A percentile compares a stretch with the other conserved stretches of the same genome.
phyloP scores from a whole-genome alignment of 257 asterid species.

The Capsicum baccatum region DNA sequence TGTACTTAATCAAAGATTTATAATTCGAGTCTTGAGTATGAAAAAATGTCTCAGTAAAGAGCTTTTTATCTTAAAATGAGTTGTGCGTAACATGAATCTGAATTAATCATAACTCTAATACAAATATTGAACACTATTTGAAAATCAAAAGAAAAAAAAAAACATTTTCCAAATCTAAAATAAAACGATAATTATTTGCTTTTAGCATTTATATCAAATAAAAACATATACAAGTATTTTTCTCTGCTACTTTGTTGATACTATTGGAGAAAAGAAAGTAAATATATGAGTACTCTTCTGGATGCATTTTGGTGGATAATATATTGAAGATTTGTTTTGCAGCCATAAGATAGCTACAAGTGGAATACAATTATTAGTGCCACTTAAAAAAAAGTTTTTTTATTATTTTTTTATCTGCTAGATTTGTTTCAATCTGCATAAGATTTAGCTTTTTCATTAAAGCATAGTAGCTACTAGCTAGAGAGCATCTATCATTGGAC shows the following conservation, averaged over 20 bases:
- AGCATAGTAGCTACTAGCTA: not conserved
- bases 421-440: not conserved
- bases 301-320: slow-evolving; percentile 15
- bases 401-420: not conserved
- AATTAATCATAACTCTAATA: not conserved
- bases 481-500: not conserved
- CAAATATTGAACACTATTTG: not conserved
- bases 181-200: not conserved
- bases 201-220: not conserved
- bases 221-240: not conserved
- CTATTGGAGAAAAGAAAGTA: not conserved
- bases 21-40: not conserved
- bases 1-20: not conserved
- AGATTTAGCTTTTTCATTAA: slow-evolving; percentile 18
- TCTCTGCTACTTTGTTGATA: not conserved
- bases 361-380: not conserved
- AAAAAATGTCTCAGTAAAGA: no score
- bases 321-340: slow-evolving; percentile 15
- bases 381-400: not conserved
- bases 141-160: not conserved
- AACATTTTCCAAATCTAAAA: not conserved
- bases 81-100: not conserved
- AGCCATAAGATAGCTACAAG: slow-evolving; percentile 5
- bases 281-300: not conserved
- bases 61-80: not conserved